Evolutionary conservation across 768 basidiomycete species (phyloP).

Genomic region (Trametes villosa): DNA sequence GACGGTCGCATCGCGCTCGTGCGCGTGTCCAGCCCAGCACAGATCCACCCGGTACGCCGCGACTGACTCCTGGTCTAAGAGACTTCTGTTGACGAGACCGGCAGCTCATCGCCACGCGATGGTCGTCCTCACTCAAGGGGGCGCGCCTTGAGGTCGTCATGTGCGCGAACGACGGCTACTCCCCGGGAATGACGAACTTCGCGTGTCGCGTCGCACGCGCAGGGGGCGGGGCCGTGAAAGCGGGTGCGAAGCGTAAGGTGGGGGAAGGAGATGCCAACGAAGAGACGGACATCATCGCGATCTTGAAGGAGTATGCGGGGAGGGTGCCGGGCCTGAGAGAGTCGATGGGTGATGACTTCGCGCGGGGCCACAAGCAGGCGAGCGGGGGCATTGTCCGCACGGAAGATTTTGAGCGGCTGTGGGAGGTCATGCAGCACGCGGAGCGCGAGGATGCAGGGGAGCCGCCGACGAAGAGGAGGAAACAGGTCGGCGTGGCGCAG

Average conservation of each 20-base stretch:
- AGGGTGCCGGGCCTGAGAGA: constrained; percentile 38
- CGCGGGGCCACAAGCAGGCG: constrained; percentile 51
- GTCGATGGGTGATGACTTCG: constrained; percentile 49
- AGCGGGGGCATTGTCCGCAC: constrained; percentile 50
- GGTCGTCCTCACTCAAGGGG: constrained; percentile 44
- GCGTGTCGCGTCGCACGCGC: constrained; percentile 45
- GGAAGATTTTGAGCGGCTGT: constrained; percentile 32
- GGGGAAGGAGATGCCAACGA: constrained; percentile 13
- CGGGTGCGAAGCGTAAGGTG: background rate
- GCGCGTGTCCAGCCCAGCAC: constrained; percentile 45
- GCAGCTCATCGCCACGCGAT: constrained; percentile 51
- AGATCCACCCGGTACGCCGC: constrained; percentile 40
- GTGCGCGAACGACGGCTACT: constrained; percentile 44
- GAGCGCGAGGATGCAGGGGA: constrained; percentile 10
- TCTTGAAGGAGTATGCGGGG: constrained; percentile 44
- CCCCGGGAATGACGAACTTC: constrained; percentile 44
- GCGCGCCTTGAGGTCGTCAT: constrained; percentile 40
- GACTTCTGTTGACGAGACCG: too few relatives aligned
- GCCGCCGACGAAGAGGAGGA: constrained; percentile 24
- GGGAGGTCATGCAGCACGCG: constrained; percentile 27
- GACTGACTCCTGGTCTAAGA: background rate
- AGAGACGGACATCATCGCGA: constrained; percentile 42
- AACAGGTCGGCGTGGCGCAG: constrained; percentile 12
- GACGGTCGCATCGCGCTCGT: constrained; percentile 50
- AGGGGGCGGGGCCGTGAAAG: background rate